Evolutionary conservation across 495 filamentous ascomycete species (phyloP).

Genomic region (Neurospora intermedia): DNA sequence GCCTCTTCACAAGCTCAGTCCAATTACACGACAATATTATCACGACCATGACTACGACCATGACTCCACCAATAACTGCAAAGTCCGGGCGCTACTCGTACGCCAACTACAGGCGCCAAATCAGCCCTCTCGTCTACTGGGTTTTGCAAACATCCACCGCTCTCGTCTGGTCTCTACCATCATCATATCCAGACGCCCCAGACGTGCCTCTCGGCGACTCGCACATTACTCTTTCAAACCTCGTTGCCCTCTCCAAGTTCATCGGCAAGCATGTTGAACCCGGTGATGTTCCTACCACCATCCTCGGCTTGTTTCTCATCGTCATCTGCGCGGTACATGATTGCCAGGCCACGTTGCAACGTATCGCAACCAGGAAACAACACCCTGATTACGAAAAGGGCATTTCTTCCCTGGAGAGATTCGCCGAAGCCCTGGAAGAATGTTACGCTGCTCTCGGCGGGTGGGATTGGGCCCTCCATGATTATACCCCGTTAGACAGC

Average conservation of each 20-base stretch:
- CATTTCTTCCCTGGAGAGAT: conserved; percentile 29
- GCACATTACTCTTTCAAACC: conserved; percentile 18
- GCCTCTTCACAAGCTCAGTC: not conserved
- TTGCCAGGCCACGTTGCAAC: conserved; percentile 15
- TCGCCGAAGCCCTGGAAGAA: conserved; percentile 28
- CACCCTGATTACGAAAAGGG: conserved; percentile 29
- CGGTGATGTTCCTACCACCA: conserved; percentile 11
- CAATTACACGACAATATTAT: not conserved
- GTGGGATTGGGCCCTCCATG: not conserved
- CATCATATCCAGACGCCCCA: not conserved
- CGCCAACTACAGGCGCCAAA: conserved; percentile 29
- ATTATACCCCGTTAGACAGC: not conserved
- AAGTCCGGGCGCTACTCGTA: conserved; percentile 4
- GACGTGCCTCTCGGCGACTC: not conserved
- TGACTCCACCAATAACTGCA: not conserved
- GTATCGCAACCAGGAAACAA: conserved; percentile 19
- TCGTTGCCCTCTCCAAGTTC: conserved; percentile 24
- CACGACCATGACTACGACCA: not conserved
- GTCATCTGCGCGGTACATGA: conserved; percentile 19
- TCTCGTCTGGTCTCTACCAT: conserved; percentile 12
- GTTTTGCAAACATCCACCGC: conserved; percentile 26
- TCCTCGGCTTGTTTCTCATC: conserved; percentile 21
- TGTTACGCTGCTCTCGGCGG: conserved; percentile 9
- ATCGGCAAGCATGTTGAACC: conserved; percentile 21
- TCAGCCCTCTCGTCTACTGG: conserved; percentile 29